Evolutionary conservation across 306 rosid genomes (phyloP).

Genomic region (Vicia faba): DNA sequence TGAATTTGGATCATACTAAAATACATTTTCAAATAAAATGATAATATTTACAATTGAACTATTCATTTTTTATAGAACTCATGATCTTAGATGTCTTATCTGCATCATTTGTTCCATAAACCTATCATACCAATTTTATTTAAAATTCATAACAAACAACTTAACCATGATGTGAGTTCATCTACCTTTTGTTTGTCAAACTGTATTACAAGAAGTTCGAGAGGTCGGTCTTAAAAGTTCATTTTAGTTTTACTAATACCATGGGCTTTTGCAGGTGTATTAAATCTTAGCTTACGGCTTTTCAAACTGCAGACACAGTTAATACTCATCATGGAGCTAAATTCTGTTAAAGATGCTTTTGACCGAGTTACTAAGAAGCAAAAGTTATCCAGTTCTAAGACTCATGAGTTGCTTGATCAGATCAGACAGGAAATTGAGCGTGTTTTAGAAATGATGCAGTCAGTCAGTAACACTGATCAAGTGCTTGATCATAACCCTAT

Average conservation of each 20-base stretch:
- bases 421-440: slow-evolving; percentile 60
- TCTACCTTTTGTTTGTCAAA: slow-evolving; percentile 4
- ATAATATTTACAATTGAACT: neutral
- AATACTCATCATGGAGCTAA: slow-evolving; percentile 67
- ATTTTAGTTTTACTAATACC: slow-evolving; percentile 29
- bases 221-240: slow-evolving; percentile 22
- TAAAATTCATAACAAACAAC: neutral
- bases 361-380: slow-evolving; percentile 78
- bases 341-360: slow-evolving; percentile 73
- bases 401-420: slow-evolving; percentile 71
- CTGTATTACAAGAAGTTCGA: slow-evolving; percentile 7
- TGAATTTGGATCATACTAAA: slow-evolving; percentile 7
- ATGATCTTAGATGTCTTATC: neutral
- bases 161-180: neutral
- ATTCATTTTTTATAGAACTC: slow-evolving; percentile 17
- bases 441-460: slow-evolving; percentile 64
- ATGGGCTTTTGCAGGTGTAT: slow-evolving; percentile 40
- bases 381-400: slow-evolving; percentile 64
- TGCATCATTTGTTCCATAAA: slow-evolving; percentile 7
- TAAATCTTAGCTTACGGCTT: slow-evolving; percentile 22
- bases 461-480: slow-evolving; percentile 38
- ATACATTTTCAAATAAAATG: slow-evolving; percentile 16
- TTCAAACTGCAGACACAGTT: slow-evolving; percentile 37
- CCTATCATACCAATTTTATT: neutral
- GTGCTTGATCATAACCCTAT: slow-evolving; percentile 41